A percentile compares a stretch with the other conserved stretches of the same genome.
Conservation (phyloP, 768 basidiomycete genomes). For the Coprinopsis sp. region DNA sequence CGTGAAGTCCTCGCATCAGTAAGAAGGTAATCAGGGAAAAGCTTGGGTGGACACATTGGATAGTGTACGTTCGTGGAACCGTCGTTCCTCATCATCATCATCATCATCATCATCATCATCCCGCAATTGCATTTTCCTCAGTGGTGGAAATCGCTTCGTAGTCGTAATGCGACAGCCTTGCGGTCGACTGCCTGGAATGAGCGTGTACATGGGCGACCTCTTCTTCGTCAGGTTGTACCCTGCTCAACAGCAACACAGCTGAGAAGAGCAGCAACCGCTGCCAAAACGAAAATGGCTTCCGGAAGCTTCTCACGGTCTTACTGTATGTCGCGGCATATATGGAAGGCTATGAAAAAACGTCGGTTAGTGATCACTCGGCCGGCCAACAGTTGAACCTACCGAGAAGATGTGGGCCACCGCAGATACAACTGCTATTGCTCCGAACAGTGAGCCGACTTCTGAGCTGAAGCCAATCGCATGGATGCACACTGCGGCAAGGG, state of each 20-base stretch:
- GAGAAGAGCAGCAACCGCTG: conserved; percentile 49
- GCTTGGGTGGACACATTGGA: too few relatives aligned
- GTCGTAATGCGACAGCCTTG: too few relatives aligned
- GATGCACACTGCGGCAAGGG: conserved; percentile 67
- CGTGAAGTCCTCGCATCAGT: too few relatives aligned
- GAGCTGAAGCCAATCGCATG: conserved; percentile 42
- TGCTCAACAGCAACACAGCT: conserved; percentile 43
- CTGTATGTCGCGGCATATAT: conserved; percentile 67
- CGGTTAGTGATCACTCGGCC: background rate
- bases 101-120: too few relatives aligned
- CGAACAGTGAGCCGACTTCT: conserved; percentile 61
- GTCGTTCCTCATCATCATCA: too few relatives aligned
- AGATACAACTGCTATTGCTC: conserved; percentile 64
- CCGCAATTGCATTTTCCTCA: too few relatives aligned
- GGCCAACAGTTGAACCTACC: conserved; percentile 24
- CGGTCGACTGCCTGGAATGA: too few relatives aligned
- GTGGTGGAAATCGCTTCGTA: too few relatives aligned
- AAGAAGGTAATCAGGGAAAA: too few relatives aligned
- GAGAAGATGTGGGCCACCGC: conserved; percentile 63
- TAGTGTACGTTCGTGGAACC: too few relatives aligned
- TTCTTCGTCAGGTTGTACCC: conserved; percentile 25
- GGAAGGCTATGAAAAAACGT: conserved; percentile 43
- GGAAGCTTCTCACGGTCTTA: conserved; percentile 60
- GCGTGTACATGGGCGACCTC: too few relatives aligned
- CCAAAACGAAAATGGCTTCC: conserved; percentile 62